These are phyloP conservation scores for Knufia petricola DNA, from an alignment of 2,329 filamentous ascomycete genomes.

Conservation along the genomic window DNA sequence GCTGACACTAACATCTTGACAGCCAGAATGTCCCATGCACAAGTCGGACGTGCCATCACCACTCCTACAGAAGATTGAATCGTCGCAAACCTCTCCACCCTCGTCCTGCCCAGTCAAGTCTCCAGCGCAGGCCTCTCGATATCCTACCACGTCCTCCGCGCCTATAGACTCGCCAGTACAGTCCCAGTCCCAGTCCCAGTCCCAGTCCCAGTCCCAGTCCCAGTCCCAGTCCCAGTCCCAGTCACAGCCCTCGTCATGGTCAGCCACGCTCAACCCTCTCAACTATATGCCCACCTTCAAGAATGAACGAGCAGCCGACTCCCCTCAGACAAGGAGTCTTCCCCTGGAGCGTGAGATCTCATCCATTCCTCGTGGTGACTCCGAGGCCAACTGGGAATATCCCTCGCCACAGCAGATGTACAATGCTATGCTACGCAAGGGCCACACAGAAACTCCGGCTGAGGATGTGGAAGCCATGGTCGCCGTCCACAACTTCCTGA, in stretches of 20 bases:
- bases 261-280: slow-evolving; percentile 58
- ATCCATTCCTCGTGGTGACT: slow-evolving; percentile 80
- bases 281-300: slow-evolving; percentile 94
- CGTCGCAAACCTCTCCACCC: slow-evolving; percentile 20
- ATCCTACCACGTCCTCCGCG: neutral
- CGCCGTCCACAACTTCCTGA: slow-evolving; percentile 92
- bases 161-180: slow-evolving; percentile 11
- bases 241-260: slow-evolving; percentile 14
- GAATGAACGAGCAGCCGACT: slow-evolving; percentile 60
- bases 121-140: slow-evolving; percentile 14
- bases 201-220: no score
- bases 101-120: slow-evolving; percentile 26
- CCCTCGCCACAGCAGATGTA: slow-evolving; percentile 99
- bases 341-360: slow-evolving; percentile 74
- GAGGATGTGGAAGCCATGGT: slow-evolving; percentile 97
- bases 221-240: no score
- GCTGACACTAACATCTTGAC: slow-evolving; percentile 13
- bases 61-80: slow-evolving; percentile 24
- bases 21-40: slow-evolving; percentile 55
- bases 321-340: slow-evolving; percentile 57
- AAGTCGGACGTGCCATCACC: slow-evolving; percentile 32
- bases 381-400: slow-evolving; percentile 85
- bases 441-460: slow-evolving; percentile 85
- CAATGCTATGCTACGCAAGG: slow-evolving; percentile 92
- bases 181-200: slow-evolving; percentile 13